A percentile compares a stretch with the other conserved stretches of the same genome.
Evolutionary conservation across 192 early-diverging fungal species (phyloP).

Genomic region (Backusella liffmaniae): DNA sequence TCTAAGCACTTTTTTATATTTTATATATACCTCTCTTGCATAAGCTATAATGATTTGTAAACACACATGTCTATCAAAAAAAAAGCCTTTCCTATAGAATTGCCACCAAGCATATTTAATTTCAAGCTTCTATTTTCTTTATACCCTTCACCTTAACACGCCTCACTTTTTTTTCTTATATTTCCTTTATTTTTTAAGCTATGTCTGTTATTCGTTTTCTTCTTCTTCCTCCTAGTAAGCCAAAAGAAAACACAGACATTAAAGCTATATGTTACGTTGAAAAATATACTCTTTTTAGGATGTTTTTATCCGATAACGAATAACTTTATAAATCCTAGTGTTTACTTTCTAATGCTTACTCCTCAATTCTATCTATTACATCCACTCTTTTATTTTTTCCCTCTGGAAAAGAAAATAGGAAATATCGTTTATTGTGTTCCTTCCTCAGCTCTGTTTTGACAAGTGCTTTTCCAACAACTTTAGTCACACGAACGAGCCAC

Average conservation of each 20-base stretch:
- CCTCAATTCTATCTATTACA: background rate
- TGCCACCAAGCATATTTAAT: background rate
- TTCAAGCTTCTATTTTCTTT: background rate
- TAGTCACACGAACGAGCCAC: background rate
- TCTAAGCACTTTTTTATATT: conserved; percentile 21
- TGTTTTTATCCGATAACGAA: background rate
- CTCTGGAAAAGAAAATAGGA: background rate
- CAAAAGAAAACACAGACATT: background rate
- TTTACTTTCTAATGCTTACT: background rate
- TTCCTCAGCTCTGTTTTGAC: conserved; percentile 62
- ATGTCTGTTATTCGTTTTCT: background rate
- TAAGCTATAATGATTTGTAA: background rate
- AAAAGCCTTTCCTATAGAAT: background rate
- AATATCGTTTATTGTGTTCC: conserved; percentile 89
- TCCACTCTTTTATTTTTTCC: background rate
- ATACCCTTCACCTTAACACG: background rate
- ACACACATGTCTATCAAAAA: background rate
- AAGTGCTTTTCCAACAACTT: background rate
- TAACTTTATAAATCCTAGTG: background rate
- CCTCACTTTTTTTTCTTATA: background rate
- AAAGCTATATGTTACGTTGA: background rate
- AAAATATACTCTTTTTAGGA: background rate
- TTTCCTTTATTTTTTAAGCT: background rate
- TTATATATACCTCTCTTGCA: background rate
- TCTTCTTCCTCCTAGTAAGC: background rate